These are phyloP conservation scores for Westerdykella sp. DNA, from an alignment of 2,329 filamentous ascomycete genomes.

Conservation along the genomic window DNA sequence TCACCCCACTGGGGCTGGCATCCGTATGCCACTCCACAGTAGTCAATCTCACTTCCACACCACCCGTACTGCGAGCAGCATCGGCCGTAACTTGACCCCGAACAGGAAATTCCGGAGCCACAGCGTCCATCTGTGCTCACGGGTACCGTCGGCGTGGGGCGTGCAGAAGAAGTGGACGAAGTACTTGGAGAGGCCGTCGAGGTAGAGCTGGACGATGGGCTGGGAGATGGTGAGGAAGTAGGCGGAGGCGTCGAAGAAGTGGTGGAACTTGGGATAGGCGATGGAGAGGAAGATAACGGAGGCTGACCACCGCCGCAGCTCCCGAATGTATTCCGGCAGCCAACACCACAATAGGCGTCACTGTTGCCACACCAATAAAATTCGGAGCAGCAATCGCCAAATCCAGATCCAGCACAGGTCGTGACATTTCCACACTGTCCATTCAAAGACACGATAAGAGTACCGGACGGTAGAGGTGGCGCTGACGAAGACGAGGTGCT, in stretches of 20 bases:
- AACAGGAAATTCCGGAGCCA: conserved; percentile 19
- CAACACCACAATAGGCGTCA: conserved; percentile 21
- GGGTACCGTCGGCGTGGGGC: conserved; percentile 15
- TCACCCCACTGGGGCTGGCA: conserved; percentile 19
- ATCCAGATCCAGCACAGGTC: conserved; percentile 21
- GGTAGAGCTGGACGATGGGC: conserved; percentile 7
- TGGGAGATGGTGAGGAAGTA: conserved; percentile 9
- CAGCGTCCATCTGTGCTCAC: conserved; percentile 25
- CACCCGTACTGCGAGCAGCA: conserved; percentile 25
- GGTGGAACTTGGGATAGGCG: conserved; percentile 7
- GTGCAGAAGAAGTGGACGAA: conserved; percentile 6
- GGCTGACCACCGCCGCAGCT: conserved; percentile 12
- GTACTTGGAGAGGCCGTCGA: conserved; percentile 6
- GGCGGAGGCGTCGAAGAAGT: conserved; percentile 3
- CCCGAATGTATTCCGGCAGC: conserved; percentile 22
- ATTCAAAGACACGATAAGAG: conserved; percentile 18
- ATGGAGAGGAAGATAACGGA: conserved; percentile 9
- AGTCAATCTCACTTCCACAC: conserved; percentile 18
- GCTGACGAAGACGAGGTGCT: conserved; percentile 5
- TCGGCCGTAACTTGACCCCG: conserved; percentile 17
- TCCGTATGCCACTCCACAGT: conserved; percentile 15
- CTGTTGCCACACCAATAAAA: conserved; percentile 22
- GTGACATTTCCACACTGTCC: conserved; percentile 25
- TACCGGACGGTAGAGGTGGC: conserved; percentile 21
- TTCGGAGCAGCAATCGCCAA: conserved; percentile 22